These are phyloP conservation scores for Pestalotiopsis sp. DNA, from an alignment of 2,329 filamentous ascomycete genomes.

Conservation along the genomic window DNA sequence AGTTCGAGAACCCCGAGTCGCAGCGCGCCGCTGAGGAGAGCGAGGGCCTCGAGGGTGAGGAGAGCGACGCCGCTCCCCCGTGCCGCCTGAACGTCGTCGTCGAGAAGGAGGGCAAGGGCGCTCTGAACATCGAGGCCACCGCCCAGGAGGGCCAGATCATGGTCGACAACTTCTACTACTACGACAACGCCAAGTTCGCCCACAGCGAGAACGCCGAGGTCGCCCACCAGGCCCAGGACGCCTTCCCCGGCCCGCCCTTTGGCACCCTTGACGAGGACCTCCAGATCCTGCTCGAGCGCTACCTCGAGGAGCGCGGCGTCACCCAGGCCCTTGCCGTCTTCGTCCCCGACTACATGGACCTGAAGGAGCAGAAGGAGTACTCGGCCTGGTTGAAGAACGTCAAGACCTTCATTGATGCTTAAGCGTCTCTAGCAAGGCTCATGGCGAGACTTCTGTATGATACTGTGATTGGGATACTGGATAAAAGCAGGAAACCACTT, in stretches of 20 bases:
- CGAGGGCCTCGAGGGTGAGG: constrained; percentile 51
- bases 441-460: neutral
- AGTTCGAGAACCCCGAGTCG: constrained; percentile 42
- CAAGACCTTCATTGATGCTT: constrained; percentile 82
- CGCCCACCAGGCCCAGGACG: constrained; percentile 72
- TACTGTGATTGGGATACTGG: neutral
- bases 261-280: constrained; percentile 94
- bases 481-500: neutral
- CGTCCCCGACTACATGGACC: constrained; percentile 93
- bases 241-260: constrained; percentile 92
- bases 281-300: constrained; percentile 88
- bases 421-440: constrained; percentile 23
- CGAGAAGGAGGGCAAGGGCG: constrained; percentile 84
- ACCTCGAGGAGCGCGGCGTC: constrained; percentile 92
- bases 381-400: constrained; percentile 85
- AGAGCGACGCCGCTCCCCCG: constrained; percentile 66
- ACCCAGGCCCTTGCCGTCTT: constrained; percentile 85
- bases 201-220: constrained; percentile 75
- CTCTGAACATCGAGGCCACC: constrained; percentile 82
- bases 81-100: constrained; percentile 84
- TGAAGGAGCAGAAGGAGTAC: constrained; percentile 99
- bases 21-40: constrained; percentile 51
- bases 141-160: constrained; percentile 85
- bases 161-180: constrained; percentile 91
- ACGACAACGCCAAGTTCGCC: constrained; percentile 75